Base-by-base conservation (phyloP, 2,329 filamentous ascomycete genomes). In the Trichoderma pleuroti region DNA sequence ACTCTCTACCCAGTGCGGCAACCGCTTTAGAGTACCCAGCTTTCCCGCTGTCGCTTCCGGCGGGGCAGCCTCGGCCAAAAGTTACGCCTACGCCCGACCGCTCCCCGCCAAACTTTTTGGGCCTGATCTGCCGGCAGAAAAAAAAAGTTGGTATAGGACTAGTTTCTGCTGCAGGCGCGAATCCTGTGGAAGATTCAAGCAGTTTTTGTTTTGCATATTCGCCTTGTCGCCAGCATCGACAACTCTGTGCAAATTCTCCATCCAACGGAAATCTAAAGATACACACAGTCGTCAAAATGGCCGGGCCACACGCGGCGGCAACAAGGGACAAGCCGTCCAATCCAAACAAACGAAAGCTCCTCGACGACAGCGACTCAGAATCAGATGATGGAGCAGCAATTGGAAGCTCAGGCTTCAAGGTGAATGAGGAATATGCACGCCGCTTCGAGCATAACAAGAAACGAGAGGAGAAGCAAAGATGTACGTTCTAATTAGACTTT, bases 371-470 rank as follows among this genome's bases (percentile, higher is more conserved):
- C 76, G 85, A 85, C 69, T 84, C 84, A 18, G 84, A 86, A 67
- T 81, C 81, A 12, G 82, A 83, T 60, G 81, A 84, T 73, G 83
- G 83, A 63, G 79, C 78, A 24, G 74, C 76, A 14, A 75, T 85
- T 70, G 80, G 80, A 54, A 79, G 80, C 70, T 79, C 80, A 54
- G 84, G 84, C 70, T 87, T 98, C 79, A 94, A 92, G 79, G 91
- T 99, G 81, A 98, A 99, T 81, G 86, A 94, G 79, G 93, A 97
- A 66, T 99, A 91, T 80, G 96, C 96, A 56, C 89, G 88, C 75
- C 87, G 93, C 52, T 98, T 97, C 76, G 96, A 99, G 81, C 88
- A 98, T 83, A 99, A 99, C 83, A 98, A 98, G 84, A 97, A 97
- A 84, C 89, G 95, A 71, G 94, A 97, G 78, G 96, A 99, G 80